Conservation (phyloP, 139 green algal genomes). For the Tetradesmus obliquus region DNA sequence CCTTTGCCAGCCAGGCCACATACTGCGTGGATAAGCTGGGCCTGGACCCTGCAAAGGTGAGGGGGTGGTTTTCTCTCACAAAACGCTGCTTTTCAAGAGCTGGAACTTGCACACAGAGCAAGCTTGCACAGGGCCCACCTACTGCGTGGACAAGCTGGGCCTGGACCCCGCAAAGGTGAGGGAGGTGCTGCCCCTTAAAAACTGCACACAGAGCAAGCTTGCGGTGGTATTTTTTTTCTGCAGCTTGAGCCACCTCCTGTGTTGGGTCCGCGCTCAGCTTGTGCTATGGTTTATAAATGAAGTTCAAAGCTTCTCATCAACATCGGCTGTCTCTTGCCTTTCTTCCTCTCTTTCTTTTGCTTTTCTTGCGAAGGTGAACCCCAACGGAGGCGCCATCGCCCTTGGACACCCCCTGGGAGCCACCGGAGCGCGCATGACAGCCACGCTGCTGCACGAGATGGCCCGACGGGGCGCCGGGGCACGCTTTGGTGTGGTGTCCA, state of each 20-base stretch:
- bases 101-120: too few species aligned
- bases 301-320: too few species aligned
- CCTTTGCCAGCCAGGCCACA: constrained; percentile 93
- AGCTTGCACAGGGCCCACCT: constrained; percentile 48
- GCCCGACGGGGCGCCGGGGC: constrained; percentile 79
- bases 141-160: constrained; percentile 88
- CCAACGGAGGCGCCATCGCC: constrained; percentile 97
- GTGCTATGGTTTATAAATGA: too few species aligned
- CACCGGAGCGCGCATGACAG: constrained; percentile 89
- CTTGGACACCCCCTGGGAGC: constrained; percentile 96
- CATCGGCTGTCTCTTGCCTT: too few species aligned
- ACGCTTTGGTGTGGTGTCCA: constrained; percentile 96
- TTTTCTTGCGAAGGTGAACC: constrained; percentile 79
- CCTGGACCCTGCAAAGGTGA: constrained; percentile 83
- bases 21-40: constrained; percentile 91
- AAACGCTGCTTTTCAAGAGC: too few species aligned
- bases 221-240: too few species aligned
- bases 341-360: too few species aligned
- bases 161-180: constrained; percentile 82
- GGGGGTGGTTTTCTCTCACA: too few species aligned
- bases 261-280: too few species aligned
- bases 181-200: too few species aligned
- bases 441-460: constrained; percentile 98
- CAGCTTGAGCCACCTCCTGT: too few species aligned
- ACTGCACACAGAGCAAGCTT: too few species aligned